Evolutionary conservation across 2,329 filamentous ascomycete species (phyloP).

Genomic region (Clonostachys rhizophaga): DNA sequence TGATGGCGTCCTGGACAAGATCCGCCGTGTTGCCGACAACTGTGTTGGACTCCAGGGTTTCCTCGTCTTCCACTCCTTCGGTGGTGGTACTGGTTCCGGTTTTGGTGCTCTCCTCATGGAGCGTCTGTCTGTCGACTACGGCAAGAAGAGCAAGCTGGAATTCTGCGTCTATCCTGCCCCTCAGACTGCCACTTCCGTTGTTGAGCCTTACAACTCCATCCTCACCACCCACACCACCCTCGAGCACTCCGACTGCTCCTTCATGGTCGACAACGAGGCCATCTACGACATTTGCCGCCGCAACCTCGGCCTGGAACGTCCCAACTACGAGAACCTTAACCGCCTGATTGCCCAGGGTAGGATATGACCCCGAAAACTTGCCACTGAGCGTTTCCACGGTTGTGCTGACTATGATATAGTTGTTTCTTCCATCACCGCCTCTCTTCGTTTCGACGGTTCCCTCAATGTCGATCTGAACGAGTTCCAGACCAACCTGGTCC

Average conservation of each 20-base stretch:
- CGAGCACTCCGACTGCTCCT: constrained; percentile 99
- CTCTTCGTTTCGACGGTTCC: constrained; percentile 95
- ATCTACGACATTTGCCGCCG: constrained; percentile 99
- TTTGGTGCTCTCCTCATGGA: constrained; percentile 99
- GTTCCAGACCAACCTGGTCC: constrained; percentile 99
- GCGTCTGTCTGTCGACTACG: constrained; percentile 96
- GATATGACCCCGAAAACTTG: not conserved
- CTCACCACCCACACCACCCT: constrained; percentile 98
- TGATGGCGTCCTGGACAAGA: constrained; percentile 95
- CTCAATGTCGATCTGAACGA: constrained; percentile 99
- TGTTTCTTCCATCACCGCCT: constrained; percentile 96
- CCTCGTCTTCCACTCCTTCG: constrained; percentile 99
- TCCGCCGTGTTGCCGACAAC: constrained; percentile 95
- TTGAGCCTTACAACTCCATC: constrained; percentile 99
- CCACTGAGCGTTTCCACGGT: too few relatives aligned
- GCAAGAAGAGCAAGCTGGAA: constrained; percentile 99
- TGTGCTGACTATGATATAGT: constrained; percentile 46
- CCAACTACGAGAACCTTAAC: constrained; percentile 98
- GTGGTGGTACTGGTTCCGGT: constrained; percentile 96
- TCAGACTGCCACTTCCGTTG: constrained; percentile 93
- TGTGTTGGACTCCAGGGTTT: constrained; percentile 98
- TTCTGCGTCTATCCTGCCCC: constrained; percentile 99
- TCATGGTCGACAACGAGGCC: constrained; percentile 99
- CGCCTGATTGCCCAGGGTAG: constrained; percentile 93
- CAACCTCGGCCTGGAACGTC: constrained; percentile 94